A percentile compares a stretch with the other conserved stretches of the same genome.
Evolutionary conservation across 352 stramenopile genomes (phyloP).

Genomic region (Pythium sp.): DNA sequence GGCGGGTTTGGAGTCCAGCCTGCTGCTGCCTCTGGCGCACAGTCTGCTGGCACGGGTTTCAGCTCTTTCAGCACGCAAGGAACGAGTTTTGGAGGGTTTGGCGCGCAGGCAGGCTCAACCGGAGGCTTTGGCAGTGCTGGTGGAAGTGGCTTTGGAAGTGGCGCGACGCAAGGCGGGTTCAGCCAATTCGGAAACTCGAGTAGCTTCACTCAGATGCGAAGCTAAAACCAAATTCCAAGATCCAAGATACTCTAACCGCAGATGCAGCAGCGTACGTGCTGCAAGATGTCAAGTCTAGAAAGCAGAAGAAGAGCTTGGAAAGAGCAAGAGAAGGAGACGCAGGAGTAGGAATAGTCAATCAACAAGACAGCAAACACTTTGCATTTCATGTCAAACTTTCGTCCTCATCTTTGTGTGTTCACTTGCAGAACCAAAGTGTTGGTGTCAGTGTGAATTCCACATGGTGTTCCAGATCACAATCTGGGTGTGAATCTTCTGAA

Average conservation of each 20-base stretch:
- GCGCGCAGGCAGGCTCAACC: conserved; percentile 9
- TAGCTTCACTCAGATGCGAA: conserved; percentile 44
- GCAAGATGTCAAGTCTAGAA: not conserved
- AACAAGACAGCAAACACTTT: not conserved
- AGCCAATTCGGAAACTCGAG: conserved; percentile 44
- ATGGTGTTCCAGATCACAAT: conserved; percentile 1
- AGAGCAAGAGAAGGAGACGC: not conserved
- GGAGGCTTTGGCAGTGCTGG: conserved; percentile 22
- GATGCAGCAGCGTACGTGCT: not conserved
- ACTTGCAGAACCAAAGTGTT: not conserved
- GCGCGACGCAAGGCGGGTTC: conserved; percentile 21
- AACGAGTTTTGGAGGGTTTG: conserved; percentile 45
- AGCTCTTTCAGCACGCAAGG: conserved; percentile 37
- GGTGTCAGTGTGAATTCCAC: not conserved
- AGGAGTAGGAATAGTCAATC: not conserved
- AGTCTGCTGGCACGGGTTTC: conserved; percentile 35
- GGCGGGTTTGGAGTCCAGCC: conserved; percentile 13
- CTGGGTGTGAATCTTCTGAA: conserved; percentile 7
- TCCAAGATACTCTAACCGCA: not conserved
- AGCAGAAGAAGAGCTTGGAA: not conserved
- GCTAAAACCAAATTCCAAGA: not conserved
- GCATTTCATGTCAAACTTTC: not conserved
- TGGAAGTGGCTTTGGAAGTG: conserved; percentile 16
- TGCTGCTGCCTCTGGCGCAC: conserved; percentile 5
- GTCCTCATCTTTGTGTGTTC: not conserved